Base-by-base conservation (phyloP, 345 rosid genomes). In the Hevea brasiliensis region DNA sequence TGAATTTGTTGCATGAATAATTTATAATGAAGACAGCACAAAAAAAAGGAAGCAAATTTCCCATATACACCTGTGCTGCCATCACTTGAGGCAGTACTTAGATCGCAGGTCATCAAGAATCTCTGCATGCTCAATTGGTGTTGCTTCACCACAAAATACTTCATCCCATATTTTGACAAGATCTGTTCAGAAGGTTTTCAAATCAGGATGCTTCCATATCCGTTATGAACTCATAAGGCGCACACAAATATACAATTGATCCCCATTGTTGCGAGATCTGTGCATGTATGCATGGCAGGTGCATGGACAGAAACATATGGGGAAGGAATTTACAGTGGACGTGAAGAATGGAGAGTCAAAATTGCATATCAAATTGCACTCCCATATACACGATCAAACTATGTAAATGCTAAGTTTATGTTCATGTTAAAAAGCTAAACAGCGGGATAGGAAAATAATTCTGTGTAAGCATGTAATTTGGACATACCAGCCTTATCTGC, bases 121-220 rank as follows among this genome's bases (percentile, higher is more conserved):
- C 84, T 90, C 90, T 48, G 86, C 86, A 71, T 86, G 74, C 72
- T 88, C 91, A 5, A 86, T 73, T 41, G 87, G 86, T 20, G 90
- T 88, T n/a, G 89, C 86, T 77, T 90, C 82, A 8, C 68, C 78
- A 72, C 92, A 77, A 75, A 92, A 90, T 29, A 82, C 87, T 74
- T 84, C 89, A 44, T 87, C 81, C 98, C 98, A 92, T 69, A 87
- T 58, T 86, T 82, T 87, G 74, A 70, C 57, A 73, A 94, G 89
- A 81, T 92, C 98, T 94, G 89, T 26, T 74, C 62, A 79, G 29
- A 82, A 74, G 50, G 50, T 37, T 48, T 80, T 40, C 27, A 54
- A 41, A 67, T 83, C 69, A 79, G 75, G 7, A 61, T 1, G n/a
- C 1, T 47, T 32, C 47, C 6, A 64, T 27, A 40, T 61, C 23